Conservation (phyloP, 768 basidiomycete species). For the Tulasnella sp. region DNA sequence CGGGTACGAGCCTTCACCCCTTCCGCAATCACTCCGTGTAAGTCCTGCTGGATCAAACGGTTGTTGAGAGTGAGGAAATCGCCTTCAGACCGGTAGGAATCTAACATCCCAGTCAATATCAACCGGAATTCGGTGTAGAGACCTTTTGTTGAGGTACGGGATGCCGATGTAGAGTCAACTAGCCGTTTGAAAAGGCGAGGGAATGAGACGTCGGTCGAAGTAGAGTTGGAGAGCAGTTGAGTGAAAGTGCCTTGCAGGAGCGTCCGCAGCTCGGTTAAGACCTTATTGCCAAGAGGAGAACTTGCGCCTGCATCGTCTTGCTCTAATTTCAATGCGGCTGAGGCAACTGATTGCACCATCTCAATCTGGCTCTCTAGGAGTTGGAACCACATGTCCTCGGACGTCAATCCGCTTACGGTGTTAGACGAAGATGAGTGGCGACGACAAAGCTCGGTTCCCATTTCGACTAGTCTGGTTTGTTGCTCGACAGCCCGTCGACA, state of each 20-base stretch:
- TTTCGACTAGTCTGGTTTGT: conserved; percentile 61
- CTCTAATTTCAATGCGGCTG: conserved; percentile 37
- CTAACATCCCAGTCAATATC: conserved; percentile 93
- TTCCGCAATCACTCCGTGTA: conserved; percentile 72
- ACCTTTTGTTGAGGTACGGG: conserved; percentile 57
- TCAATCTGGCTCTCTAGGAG: conserved; percentile 81
- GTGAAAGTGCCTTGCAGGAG: conserved; percentile 85
- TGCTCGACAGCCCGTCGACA: conserved; percentile 49
- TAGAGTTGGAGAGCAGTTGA: conserved; percentile 80
- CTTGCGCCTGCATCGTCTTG: conserved; percentile 11
- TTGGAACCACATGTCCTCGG: conserved; percentile 90
- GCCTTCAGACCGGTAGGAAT: conserved; percentile 89
- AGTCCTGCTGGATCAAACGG: conserved; percentile 76
- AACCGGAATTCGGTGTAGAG: conserved; percentile 89
- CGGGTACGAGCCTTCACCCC: conserved; percentile 22
- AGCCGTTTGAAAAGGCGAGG: conserved; percentile 91
- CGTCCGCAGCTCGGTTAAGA: conserved; percentile 55
- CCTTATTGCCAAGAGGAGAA: conserved; percentile 12
- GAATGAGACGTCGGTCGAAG: conserved; percentile 80
- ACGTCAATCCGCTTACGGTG: conserved; percentile 34
- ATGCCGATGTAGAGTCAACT: conserved; percentile 67
- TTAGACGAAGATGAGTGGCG: conserved; percentile 55
- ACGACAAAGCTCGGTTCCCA: conserved; percentile 70
- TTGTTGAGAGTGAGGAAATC: conserved; percentile 87
- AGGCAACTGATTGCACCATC: conserved; percentile 70